Percentiles rank a stretch among this genome's conserved stretches.
Evolutionary conservation across 2,329 filamentous ascomycete species (phyloP).

Genomic region (Trichoderma brevicompactum): DNA sequence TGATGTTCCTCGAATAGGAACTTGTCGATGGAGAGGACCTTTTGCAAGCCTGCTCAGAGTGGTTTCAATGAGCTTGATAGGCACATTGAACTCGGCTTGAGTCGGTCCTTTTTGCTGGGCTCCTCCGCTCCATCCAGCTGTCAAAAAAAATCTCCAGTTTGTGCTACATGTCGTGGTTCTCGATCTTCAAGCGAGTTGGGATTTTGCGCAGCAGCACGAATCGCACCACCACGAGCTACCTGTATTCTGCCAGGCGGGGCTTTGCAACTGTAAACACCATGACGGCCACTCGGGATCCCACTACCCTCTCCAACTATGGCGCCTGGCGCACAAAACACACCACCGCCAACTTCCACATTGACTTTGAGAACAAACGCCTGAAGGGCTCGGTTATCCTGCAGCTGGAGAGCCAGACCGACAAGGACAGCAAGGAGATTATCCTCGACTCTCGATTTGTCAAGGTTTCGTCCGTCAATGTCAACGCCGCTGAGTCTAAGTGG

Average conservation of each 20-base stretch:
- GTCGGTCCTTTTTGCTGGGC: conserved; percentile 22
- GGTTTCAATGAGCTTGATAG: conserved; percentile 4
- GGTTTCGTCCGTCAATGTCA: conserved; percentile 71
- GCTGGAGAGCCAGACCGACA: conserved; percentile 76
- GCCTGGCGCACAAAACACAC: conserved; percentile 86
- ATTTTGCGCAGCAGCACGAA: conserved; percentile 23
- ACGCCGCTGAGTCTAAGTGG: conserved; percentile 68
- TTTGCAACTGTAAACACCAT: conserved; percentile 41
- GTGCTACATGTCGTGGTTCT: conserved; percentile 34
- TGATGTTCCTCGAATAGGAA: conserved; percentile 29
- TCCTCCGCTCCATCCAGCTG: neutral
- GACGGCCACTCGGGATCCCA: conserved; percentile 69
- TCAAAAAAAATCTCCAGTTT: conserved; percentile 12
- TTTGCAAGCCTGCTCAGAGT: conserved; percentile 14
- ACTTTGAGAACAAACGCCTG: conserved; percentile 80
- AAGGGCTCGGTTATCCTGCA: conserved; percentile 76
- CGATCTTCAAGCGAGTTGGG: conserved; percentile 30
- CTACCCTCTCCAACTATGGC: conserved; percentile 90
- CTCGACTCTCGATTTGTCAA: conserved; percentile 87
- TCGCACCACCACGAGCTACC: conserved; percentile 20
- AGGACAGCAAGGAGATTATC: conserved; percentile 74
- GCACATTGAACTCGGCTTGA: conserved; percentile 21
- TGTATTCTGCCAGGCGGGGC: conserved; percentile 29
- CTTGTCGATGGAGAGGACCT: conserved; percentile 8
- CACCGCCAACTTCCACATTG: conserved; percentile 76